Conservation (phyloP, 2,329 filamentous ascomycete genomes). For the Beauveria varroae region DNA sequence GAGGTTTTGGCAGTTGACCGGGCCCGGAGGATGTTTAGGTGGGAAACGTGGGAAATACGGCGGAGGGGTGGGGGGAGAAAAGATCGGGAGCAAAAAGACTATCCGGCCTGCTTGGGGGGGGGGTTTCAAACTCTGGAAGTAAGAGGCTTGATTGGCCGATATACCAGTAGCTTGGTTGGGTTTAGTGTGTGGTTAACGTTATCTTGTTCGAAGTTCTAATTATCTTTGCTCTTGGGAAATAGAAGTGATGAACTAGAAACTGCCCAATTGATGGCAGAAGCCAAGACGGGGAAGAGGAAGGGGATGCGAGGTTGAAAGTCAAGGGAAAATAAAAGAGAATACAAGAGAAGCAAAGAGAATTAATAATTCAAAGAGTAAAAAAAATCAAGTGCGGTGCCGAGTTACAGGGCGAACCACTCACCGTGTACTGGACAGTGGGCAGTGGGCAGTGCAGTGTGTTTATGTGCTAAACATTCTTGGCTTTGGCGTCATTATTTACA, state of each 20-base stretch:
- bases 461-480: too few relatives aligned
- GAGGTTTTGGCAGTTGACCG: not conserved
- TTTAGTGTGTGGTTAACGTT: not conserved
- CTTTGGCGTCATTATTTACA: too few relatives aligned
- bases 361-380: not conserved
- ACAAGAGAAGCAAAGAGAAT: not conserved
- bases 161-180: not conserved
- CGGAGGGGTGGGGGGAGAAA: constrained; percentile 5
- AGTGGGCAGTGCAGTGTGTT: too few relatives aligned
- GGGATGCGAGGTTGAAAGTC: not conserved
- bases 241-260: not conserved
- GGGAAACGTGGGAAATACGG: constrained; percentile 5
- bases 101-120: not conserved
- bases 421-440: not conserved
- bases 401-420: not conserved
- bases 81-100: not conserved
- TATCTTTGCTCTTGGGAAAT: not conserved
- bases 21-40: not conserved
- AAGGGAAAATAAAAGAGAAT: not conserved
- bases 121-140: not conserved
- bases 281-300: too few relatives aligned
- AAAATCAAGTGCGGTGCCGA: not conserved
- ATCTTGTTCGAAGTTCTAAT: not conserved
- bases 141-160: not conserved
- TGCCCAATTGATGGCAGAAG: not conserved